phyloP scores from a whole-genome alignment of 2,329 filamentous ascomycete genomes.

The Botrytis pseudocinerea region DNA sequence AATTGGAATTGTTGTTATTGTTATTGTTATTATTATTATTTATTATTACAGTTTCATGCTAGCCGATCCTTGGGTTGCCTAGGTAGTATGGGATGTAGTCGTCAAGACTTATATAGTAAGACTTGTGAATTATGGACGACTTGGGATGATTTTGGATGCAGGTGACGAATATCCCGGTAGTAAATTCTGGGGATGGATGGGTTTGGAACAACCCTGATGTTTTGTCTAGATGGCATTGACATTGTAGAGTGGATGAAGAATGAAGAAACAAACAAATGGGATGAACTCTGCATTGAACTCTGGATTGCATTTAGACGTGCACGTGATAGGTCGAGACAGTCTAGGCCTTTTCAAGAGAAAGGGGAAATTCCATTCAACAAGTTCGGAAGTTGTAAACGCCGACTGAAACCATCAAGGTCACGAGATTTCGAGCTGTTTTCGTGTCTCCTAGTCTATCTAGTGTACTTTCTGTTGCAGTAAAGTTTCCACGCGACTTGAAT shows the following conservation, averaged over 20 bases:
- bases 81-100: background rate
- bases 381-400: background rate
- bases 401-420: background rate
- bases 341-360: background rate
- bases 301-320: background rate
- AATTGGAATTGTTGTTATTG: background rate
- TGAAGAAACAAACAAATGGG: slow-evolving; percentile 8
- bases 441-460: background rate
- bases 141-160: background rate
- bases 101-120: background rate
- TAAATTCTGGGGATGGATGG: background rate
- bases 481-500: background rate
- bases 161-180: background rate
- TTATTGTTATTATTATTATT: background rate
- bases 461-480: background rate
- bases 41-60: background rate
- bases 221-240: background rate
- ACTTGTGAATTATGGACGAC: background rate
- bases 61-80: slow-evolving; percentile 9
- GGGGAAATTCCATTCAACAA: background rate
- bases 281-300: background rate
- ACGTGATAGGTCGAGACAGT: background rate
- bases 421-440: slow-evolving; percentile 8
- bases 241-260: background rate
- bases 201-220: background rate